Evolutionary conservation across 2,329 filamentous ascomycete genomes (phyloP).

Genomic region (Epichloe scottii): DNA sequence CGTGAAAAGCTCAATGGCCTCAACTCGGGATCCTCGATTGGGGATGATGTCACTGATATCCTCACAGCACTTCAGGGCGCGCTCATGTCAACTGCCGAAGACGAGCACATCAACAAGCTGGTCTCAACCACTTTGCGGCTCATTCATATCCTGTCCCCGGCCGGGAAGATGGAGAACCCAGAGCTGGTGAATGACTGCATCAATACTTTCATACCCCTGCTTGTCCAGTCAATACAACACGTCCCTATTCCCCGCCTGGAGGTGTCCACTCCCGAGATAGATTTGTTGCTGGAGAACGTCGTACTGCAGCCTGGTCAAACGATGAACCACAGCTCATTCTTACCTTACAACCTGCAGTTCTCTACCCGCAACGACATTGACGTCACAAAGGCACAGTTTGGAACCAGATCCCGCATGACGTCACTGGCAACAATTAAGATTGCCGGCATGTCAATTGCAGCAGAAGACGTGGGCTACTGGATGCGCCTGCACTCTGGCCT

Average conservation of each 20-base stretch:
- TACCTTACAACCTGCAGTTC: slow-evolving; percentile 71
- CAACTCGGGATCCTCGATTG: slow-evolving; percentile 53
- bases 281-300: slow-evolving; percentile 80
- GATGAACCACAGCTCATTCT: slow-evolving; percentile 75
- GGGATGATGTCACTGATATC: slow-evolving; percentile 60
- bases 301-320: slow-evolving; percentile 80
- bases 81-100: slow-evolving; percentile 54
- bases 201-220: slow-evolving; percentile 67
- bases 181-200: slow-evolving; percentile 64
- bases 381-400: slow-evolving; percentile 57
- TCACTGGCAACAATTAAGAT: slow-evolving; percentile 68
- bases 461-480: slow-evolving; percentile 85
- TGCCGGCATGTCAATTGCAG: slow-evolving; percentile 70
- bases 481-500: slow-evolving; percentile 66
- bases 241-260: slow-evolving; percentile 87
- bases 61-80: slow-evolving; percentile 57
- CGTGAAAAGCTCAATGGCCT: slow-evolving; percentile 48
- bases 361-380: slow-evolving; percentile 81
- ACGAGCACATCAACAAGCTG: slow-evolving; percentile 60
- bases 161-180: slow-evolving; percentile 49
- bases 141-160: slow-evolving; percentile 55
- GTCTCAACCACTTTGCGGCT: slow-evolving; percentile 55
- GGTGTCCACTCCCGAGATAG: slow-evolving; percentile 68
- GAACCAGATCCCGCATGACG: slow-evolving; percentile 51
- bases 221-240: slow-evolving; percentile 70